Evolutionary conservation across 2,329 filamentous ascomycete species (phyloP).

Genomic region (Sclerotinia nivalis): DNA sequence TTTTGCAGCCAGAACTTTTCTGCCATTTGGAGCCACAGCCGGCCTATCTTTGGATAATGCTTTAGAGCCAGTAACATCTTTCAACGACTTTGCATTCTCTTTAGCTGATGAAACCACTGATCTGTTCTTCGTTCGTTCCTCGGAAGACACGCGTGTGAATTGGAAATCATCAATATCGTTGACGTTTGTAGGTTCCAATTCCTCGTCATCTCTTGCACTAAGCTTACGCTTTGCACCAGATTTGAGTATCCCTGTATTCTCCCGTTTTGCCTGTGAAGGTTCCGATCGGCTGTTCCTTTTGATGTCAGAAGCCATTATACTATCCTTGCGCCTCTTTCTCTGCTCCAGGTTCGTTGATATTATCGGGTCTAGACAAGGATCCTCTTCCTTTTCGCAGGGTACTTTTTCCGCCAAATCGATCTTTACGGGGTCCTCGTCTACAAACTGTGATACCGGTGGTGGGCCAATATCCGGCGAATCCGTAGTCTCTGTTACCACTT

Average conservation of each 20-base stretch:
- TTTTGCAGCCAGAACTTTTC: slow-evolving; percentile 48
- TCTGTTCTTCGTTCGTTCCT: slow-evolving; percentile 34
- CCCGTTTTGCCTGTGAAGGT: slow-evolving; percentile 23
- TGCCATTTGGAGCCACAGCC: slow-evolving; percentile 25
- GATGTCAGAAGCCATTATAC: slow-evolving; percentile 27
- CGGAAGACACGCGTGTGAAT: slow-evolving; percentile 36
- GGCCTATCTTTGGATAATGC: slow-evolving; percentile 33
- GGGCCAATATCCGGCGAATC: slow-evolving; percentile 71
- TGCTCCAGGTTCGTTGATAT: slow-evolving; percentile 41
- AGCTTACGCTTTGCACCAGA: slow-evolving; percentile 60
- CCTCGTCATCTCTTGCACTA: slow-evolving; percentile 55
- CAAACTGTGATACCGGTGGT: slow-evolving; percentile 58
- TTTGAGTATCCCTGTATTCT: slow-evolving; percentile 44
- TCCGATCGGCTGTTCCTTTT: slow-evolving; percentile 27
- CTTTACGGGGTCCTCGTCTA: slow-evolving; percentile 58
- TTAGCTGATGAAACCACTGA: slow-evolving; percentile 16
- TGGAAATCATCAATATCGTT: slow-evolving; percentile 35
- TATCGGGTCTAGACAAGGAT: slow-evolving; percentile 31
- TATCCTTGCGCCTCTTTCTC: slow-evolving; percentile 41
- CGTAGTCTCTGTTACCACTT: slow-evolving; percentile 43
- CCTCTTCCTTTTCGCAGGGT: slow-evolving; percentile 27
- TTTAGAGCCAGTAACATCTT: slow-evolving; percentile 30
- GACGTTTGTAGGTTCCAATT: slow-evolving; percentile 43
- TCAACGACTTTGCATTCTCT: slow-evolving; percentile 19
- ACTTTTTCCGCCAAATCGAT: slow-evolving; percentile 49